Conservation (phyloP, 768 basidiomycete species). For the Mycena galopus region DNA sequence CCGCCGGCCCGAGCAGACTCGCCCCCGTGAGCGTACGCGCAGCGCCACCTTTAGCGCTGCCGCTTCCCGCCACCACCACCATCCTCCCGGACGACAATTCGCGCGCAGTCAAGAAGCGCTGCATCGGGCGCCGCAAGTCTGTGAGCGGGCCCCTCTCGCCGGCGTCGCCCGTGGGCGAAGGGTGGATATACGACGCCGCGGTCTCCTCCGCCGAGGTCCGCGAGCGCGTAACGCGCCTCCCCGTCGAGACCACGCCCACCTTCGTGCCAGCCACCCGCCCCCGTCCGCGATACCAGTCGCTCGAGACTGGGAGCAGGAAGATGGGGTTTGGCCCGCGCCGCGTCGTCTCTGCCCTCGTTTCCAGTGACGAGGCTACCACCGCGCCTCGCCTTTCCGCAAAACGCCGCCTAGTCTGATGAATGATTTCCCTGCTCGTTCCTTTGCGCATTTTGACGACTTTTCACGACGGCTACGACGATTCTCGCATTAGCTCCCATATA, state of each 20-base stretch:
- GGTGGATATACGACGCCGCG: conserved; percentile 67
- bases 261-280: neutral
- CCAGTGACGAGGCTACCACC: neutral
- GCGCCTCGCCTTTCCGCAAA: conserved; percentile 29
- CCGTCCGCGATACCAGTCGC: conserved; percentile 34
- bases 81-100: conserved; percentile 41
- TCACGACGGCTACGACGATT: conserved; percentile 15
- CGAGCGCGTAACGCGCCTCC: conserved; percentile 33
- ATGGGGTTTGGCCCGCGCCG: conserved; percentile 17
- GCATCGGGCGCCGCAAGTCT: conserved; percentile 65
- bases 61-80: conserved; percentile 20
- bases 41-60: neutral
- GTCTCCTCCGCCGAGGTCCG: conserved; percentile 56
- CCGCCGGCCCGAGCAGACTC: conserved; percentile 37
- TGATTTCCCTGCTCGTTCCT: conserved; percentile 1
- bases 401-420: conserved; percentile 27
- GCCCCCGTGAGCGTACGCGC: neutral
- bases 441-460: conserved; percentile 17
- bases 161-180: conserved; percentile 39
- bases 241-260: conserved; percentile 26
- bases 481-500: conserved; percentile 15
- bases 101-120: conserved; percentile 67
- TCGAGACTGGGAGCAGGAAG: conserved; percentile 19
- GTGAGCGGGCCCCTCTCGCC: conserved; percentile 48
- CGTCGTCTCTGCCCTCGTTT: conserved; percentile 7